These are phyloP conservation scores for Ulmus americana DNA, from an alignment of 331 rosid genomes.

Conservation along the genomic window DNA sequence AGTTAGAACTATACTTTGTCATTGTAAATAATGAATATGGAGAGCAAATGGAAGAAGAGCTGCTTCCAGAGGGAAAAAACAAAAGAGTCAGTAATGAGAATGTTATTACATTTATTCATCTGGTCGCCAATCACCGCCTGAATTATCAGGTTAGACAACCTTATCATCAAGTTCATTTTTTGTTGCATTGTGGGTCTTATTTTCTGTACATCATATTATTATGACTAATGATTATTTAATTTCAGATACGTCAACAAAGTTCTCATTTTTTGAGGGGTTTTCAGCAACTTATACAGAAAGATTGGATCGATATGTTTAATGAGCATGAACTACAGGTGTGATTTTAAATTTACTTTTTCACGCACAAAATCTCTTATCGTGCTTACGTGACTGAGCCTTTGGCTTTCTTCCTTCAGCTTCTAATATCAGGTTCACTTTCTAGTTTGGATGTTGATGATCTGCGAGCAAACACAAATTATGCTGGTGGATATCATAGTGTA, in stretches of 20 bases:
- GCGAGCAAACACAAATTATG: constrained; percentile 67
- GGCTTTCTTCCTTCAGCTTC: constrained; percentile 53
- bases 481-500: constrained; percentile 83
- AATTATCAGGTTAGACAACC: constrained; percentile 68
- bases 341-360: constrained; percentile 13
- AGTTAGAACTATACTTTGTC: constrained; percentile 82
- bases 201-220: not conserved
- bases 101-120: constrained; percentile 91
- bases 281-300: constrained; percentile 93
- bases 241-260: constrained; percentile 96
- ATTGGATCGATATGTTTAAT: constrained; percentile 95
- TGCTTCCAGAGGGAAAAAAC: constrained; percentile 74
- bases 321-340: constrained; percentile 98
- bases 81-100: constrained; percentile 71
- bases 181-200: constrained; percentile 12
- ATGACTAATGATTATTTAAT: constrained; percentile 10
- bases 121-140: constrained; percentile 94
- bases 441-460: constrained; percentile 94
- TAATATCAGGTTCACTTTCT: constrained; percentile 94
- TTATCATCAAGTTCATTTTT: constrained; percentile 16
- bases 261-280: constrained; percentile 94
- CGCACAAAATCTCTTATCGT: not conserved
- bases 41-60: constrained; percentile 94
- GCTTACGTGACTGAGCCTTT: constrained; percentile 1
- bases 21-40: constrained; percentile 92